Evolutionary conservation across 169 alveolate species (phyloP).

Genomic region (Eimeria sp.): DNA sequence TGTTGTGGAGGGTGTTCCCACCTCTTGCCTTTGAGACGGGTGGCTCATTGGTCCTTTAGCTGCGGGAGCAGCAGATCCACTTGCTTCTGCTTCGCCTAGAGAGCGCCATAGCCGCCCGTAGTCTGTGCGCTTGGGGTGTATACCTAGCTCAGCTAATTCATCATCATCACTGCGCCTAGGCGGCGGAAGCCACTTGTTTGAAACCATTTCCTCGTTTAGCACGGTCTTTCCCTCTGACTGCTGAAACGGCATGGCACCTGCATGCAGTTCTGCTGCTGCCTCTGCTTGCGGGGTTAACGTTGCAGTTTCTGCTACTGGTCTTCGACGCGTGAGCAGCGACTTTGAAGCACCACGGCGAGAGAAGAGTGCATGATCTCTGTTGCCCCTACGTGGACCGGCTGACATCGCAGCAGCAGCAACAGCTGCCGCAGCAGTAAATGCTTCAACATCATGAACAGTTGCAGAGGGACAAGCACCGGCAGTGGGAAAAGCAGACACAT

Average conservation of each 20-base stretch:
- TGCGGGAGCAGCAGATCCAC: not conserved
- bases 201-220: not conserved
- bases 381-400: not conserved
- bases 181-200: not conserved
- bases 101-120: not conserved
- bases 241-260: not conserved
- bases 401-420: not conserved
- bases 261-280: conserved; percentile 2
- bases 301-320: not conserved
- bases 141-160: not conserved
- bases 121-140: not conserved
- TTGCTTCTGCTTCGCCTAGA: not conserved
- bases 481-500: not conserved
- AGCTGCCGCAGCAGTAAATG: conserved; percentile 6
- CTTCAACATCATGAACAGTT: not conserved
- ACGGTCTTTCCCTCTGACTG: not conserved
- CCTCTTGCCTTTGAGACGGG: not conserved
- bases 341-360: not conserved
- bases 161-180: not conserved
- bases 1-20: not conserved
- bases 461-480: not conserved
- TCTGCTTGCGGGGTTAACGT: not conserved
- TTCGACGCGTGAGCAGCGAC: not conserved
- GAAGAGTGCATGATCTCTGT: not conserved
- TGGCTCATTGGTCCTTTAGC: conserved; percentile 11